Conservation (phyloP, 257 asterid genomes). For the Solanum chiquidenum region DNA sequence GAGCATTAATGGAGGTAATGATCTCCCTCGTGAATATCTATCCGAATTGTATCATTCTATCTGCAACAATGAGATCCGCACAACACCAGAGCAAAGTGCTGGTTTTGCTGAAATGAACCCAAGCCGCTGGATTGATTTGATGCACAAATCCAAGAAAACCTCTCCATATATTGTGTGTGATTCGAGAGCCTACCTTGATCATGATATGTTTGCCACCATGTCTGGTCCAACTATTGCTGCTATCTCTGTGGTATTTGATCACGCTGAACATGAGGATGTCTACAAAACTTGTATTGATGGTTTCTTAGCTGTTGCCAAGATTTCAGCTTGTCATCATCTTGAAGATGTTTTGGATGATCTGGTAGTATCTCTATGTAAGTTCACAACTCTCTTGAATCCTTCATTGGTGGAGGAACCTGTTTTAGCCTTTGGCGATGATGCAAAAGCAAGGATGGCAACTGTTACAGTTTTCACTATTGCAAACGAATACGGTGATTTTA, state of each 20-base stretch:
- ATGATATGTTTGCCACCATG: slow-evolving; percentile 95
- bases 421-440: slow-evolving; percentile 90
- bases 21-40: slow-evolving; percentile 85
- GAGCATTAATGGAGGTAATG: slow-evolving; percentile 80
- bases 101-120: slow-evolving; percentile 92
- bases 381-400: slow-evolving; percentile 80
- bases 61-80: slow-evolving; percentile 92
- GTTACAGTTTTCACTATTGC: slow-evolving; percentile 89
- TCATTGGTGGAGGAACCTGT: slow-evolving; percentile 89
- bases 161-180: slow-evolving; percentile 69
- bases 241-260: slow-evolving; percentile 85
- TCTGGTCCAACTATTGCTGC: slow-evolving; percentile 99
- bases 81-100: slow-evolving; percentile 85
- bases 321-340: slow-evolving; percentile 89
- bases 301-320: slow-evolving; percentile 85
- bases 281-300: slow-evolving; percentile 92
- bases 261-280: slow-evolving; percentile 89
- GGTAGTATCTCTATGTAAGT: slow-evolving; percentile 89
- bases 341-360: slow-evolving; percentile 94
- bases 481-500: slow-evolving; percentile 78
- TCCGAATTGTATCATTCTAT: slow-evolving; percentile 75
- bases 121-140: slow-evolving; percentile 90
- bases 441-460: slow-evolving; percentile 91
- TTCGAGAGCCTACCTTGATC: slow-evolving; percentile 83
- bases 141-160: slow-evolving; percentile 74